These are phyloP conservation scores for Aureobasidium subglaciale DNA, from an alignment of 2,329 filamentous ascomycete genomes.

Conservation along the genomic window DNA sequence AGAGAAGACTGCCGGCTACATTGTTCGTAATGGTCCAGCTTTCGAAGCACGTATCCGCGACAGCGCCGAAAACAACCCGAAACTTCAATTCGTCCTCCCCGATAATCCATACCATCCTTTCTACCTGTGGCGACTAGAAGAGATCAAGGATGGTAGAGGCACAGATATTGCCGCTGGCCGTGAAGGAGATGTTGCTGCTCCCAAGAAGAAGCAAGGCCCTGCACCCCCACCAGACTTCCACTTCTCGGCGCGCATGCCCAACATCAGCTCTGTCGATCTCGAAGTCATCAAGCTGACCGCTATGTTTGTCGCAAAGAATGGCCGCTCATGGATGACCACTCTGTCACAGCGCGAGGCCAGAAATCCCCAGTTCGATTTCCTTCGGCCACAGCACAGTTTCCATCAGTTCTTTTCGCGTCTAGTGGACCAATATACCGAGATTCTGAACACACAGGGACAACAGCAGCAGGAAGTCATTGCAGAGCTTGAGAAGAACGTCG, in stretches of 20 bases:
- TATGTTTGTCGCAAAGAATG: conserved; percentile 86
- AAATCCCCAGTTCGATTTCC: conserved; percentile 94
- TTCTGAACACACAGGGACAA: conserved; percentile 63
- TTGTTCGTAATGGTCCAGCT: conserved; percentile 57
- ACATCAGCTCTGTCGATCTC: conserved; percentile 90
- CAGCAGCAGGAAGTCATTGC: conserved; percentile 65
- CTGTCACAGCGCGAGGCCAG: conserved; percentile 80
- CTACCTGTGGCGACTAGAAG: conserved; percentile 83
- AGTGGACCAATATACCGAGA: conserved; percentile 84
- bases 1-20: conserved; percentile 92
- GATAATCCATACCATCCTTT: conserved; percentile 80
- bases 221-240: conserved; percentile 79
- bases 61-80: conserved; percentile 77
- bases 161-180: conserved; percentile 71
- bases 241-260: conserved; percentile 94
- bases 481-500: conserved; percentile 65
- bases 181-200: conserved; percentile 54
- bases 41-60: conserved; percentile 82
- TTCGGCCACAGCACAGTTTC: conserved; percentile 89
- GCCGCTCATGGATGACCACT: conserved; percentile 82
- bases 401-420: conserved; percentile 92
- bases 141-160: conserved; percentile 77
- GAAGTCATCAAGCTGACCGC: conserved; percentile 69
- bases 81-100: conserved; percentile 78
- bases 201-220: conserved; percentile 66